Conservation (phyloP, 2,329 filamentous ascomycete genomes). For the Penicillium olsonii region DNA sequence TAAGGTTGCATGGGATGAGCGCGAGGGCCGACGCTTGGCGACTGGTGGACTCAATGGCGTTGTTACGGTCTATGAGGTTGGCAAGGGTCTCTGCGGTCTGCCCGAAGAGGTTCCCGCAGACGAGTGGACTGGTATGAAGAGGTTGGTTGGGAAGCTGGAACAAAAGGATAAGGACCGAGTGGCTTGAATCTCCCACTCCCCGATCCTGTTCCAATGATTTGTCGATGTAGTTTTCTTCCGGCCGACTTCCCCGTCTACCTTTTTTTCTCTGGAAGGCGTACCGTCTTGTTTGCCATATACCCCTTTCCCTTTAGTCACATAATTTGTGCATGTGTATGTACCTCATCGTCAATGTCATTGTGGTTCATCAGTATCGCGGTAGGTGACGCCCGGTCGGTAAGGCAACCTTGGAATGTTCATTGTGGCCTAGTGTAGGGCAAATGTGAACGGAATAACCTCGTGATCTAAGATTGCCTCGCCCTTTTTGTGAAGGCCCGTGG, state of each 20-base stretch:
- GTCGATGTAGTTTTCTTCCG: conserved; percentile 13
- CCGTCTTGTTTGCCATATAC: conserved; percentile 27
- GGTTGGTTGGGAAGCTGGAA: conserved; percentile 76
- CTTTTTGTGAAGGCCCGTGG: too few relatives aligned
- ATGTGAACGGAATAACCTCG: too few relatives aligned
- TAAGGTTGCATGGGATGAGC: conserved; percentile 90
- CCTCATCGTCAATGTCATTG: conserved; percentile 3
- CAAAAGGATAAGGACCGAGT: conserved; percentile 40
- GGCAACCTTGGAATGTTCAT: too few relatives aligned
- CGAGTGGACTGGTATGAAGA: conserved; percentile 93
- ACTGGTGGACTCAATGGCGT: conserved; percentile 91
- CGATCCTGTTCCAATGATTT: conserved; percentile 4
- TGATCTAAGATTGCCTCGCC: too few relatives aligned
- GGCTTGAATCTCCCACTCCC: conserved; percentile 20
- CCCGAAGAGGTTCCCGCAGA: conserved; percentile 79
- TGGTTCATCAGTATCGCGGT: neutral
- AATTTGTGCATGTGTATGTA: conserved; percentile 15
- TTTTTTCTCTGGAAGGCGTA: conserved; percentile 8
- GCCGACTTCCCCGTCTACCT: conserved; percentile 11
- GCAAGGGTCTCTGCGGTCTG: conserved; percentile 75
- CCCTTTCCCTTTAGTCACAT: conserved; percentile 23
- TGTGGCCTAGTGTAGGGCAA: too few relatives aligned
- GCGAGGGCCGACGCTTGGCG: conserved; percentile 81
- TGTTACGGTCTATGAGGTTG: conserved; percentile 89
- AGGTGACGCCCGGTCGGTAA: too few relatives aligned